A percentile compares a stretch with the other conserved stretches of the same genome.
These are phyloP conservation scores for Plasmodium ovale DNA, from an alignment of 169 alveolate genomes.

Conservation along the genomic window DNA sequence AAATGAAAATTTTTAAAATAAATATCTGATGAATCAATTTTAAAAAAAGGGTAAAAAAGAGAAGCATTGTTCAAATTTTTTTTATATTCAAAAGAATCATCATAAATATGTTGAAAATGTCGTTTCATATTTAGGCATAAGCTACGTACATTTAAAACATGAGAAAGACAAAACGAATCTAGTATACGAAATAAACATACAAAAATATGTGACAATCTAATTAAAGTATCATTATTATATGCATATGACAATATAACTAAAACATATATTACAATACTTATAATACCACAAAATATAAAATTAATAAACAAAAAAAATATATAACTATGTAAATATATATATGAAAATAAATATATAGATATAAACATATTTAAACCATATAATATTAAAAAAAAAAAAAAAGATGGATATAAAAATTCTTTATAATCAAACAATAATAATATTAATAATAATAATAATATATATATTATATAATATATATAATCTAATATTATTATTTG, in stretches of 20 bases:
- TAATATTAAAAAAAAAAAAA: constrained; percentile 32
- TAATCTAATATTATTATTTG: constrained; percentile 45
- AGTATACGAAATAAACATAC: constrained; percentile 62
- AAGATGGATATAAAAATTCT: constrained; percentile 23
- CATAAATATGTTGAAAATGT: constrained; percentile 23
- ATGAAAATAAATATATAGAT: constrained; percentile 56
- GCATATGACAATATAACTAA: constrained; percentile 56
- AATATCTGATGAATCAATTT: background rate
- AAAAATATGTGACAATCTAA: constrained; percentile 32
- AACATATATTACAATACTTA: constrained; percentile 53
- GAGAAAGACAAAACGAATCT: constrained; percentile 67
- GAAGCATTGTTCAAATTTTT: background rate
- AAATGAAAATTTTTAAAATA: background rate
- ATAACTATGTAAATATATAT: constrained; percentile 55
- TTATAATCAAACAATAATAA: constrained; percentile 39
- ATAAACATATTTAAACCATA: constrained; percentile 61
- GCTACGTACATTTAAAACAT: constrained; percentile 32
- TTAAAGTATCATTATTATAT: constrained; percentile 32
- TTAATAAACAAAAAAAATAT: constrained; percentile 55
- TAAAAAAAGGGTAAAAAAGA: no score
- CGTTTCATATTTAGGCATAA: constrained; percentile 53
- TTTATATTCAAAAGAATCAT: background rate
- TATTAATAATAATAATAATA: constrained; percentile 12
- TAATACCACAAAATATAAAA: constrained; percentile 68
- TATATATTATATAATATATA: constrained; percentile 47